Evolutionary conservation across 2,329 filamentous ascomycete genomes (phyloP).

Genomic region (Aspergillus proliferans): DNA sequence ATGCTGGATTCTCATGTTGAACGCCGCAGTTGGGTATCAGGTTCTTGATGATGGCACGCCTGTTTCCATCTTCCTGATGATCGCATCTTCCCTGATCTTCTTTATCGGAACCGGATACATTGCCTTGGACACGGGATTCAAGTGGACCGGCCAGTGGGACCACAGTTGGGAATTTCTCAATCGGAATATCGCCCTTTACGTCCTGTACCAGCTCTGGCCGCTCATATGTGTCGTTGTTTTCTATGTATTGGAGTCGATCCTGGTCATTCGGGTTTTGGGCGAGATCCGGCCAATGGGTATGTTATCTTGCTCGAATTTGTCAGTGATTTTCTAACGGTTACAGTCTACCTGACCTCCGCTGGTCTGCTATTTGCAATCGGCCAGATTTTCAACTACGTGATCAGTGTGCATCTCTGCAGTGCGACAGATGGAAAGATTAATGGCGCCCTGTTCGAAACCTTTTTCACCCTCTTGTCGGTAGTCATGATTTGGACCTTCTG

Average conservation of each 20-base stretch:
- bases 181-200: constrained; percentile 80
- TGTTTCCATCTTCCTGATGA: constrained; percentile 69
- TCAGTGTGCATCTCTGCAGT: constrained; percentile 84
- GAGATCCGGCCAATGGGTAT: constrained; percentile 82
- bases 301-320: constrained; percentile 21
- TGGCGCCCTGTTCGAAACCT: constrained; percentile 82
- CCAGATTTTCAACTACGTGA: constrained; percentile 92
- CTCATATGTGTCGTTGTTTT: constrained; percentile 84
- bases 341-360: constrained; percentile 68
- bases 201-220: constrained; percentile 84
- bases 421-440: constrained; percentile 82
- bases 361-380: constrained; percentile 80
- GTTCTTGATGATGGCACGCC: constrained; percentile 88
- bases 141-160: constrained; percentile 75
- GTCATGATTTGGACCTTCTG: constrained; percentile 88
- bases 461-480: constrained; percentile 84
- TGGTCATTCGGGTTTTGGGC: constrained; percentile 80
- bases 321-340: constrained; percentile 7
- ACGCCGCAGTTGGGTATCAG: constrained; percentile 88
- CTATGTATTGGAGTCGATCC: constrained; percentile 73
- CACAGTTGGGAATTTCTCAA: constrained; percentile 51
- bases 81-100: constrained; percentile 62
- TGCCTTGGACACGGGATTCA: constrained; percentile 83
- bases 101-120: constrained; percentile 94
- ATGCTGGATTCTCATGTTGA: constrained; percentile 84